Conservation (phyloP, 176 grass and related monocot genomes). For the Oryza punctata region DNA sequence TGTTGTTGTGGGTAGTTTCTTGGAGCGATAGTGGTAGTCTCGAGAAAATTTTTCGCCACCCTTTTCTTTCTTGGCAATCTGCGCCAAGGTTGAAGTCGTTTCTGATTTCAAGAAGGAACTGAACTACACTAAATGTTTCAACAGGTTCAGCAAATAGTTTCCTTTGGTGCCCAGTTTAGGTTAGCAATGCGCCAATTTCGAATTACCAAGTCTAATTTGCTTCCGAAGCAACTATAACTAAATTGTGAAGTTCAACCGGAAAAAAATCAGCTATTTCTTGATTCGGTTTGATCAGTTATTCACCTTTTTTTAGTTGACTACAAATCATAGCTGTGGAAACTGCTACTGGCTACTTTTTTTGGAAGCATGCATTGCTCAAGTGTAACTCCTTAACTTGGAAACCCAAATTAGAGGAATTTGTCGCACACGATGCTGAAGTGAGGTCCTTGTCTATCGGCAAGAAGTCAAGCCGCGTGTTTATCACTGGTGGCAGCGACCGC, state of each 20-base stretch:
- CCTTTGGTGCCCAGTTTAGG: slow-evolving; percentile 28
- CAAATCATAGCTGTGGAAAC: neutral
- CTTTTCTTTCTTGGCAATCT: slow-evolving; percentile 13
- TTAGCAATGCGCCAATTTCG: neutral
- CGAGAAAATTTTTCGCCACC: neutral
- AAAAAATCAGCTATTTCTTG: neutral
- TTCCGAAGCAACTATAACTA: neutral
- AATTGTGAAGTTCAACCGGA: neutral
- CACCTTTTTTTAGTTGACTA: neutral
- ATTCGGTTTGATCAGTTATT: slow-evolving; percentile 5
- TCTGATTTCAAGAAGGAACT: slow-evolving; percentile 2
- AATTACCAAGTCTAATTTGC: slow-evolving; percentile 7
- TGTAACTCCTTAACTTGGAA: slow-evolving; percentile 48
- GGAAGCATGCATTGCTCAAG: slow-evolving; percentile 15
- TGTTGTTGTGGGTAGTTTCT: neutral
- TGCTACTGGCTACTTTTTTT: neutral
- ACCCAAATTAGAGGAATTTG: slow-evolving; percentile 71
- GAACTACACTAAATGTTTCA: neutral
- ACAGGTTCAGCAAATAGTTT: neutral
- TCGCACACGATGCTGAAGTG: slow-evolving; percentile 73
- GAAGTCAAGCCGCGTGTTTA: slow-evolving; percentile 85
- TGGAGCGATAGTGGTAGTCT: neutral
- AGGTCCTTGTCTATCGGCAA: slow-evolving; percentile 81
- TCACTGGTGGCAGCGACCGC: slow-evolving; percentile 75
- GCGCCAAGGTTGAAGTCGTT: neutral